Conservation (phyloP, 2,329 filamentous ascomycete genomes). For the Zasmidium angulare region DNA sequence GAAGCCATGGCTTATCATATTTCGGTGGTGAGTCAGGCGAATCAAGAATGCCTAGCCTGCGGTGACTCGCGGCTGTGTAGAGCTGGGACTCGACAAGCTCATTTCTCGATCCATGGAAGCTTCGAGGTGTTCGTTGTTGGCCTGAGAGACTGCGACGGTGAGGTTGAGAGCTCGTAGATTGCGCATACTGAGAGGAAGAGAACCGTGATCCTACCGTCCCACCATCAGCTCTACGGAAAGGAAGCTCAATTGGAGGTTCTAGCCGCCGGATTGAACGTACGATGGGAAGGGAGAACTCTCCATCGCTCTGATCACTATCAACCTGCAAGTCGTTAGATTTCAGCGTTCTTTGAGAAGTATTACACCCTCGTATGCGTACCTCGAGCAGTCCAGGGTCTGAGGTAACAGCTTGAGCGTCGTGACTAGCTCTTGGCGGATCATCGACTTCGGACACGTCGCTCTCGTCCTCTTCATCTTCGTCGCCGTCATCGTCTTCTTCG, state of each 20-base stretch:
- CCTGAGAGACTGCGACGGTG: conserved; percentile 14
- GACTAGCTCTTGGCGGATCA: neutral
- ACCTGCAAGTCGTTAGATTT: conserved; percentile 9
- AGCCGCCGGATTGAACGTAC: conserved; percentile 21
- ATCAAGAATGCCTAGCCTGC: conserved; percentile 16
- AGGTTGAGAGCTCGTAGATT: conserved; percentile 42
- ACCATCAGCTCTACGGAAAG: conserved; percentile 5
- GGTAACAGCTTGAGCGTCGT: neutral
- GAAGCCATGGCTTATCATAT: conserved; percentile 19
- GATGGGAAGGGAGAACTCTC: conserved; percentile 19
- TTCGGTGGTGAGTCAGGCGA: conserved; percentile 12
- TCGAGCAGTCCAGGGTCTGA: neutral
- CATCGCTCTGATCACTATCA: conserved; percentile 24
- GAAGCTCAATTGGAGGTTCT: conserved; percentile 15
- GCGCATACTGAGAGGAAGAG: conserved; percentile 28
- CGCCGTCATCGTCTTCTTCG: conserved; percentile 19
- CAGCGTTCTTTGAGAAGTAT: neutral
- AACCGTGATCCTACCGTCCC: conserved; percentile 9
- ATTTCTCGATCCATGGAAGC: conserved; percentile 18
- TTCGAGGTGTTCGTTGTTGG: conserved; percentile 9
- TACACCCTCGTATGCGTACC: neutral
- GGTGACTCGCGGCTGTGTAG: conserved; percentile 15
- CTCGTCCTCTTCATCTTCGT: conserved; percentile 10
- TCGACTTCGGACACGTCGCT: neutral
- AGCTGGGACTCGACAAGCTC: conserved; percentile 18